A percentile compares a stretch with the other conserved stretches of the same genome.
phyloP scores from a whole-genome alignment of 106 monocot species.

The Chionographis japonica region DNA sequence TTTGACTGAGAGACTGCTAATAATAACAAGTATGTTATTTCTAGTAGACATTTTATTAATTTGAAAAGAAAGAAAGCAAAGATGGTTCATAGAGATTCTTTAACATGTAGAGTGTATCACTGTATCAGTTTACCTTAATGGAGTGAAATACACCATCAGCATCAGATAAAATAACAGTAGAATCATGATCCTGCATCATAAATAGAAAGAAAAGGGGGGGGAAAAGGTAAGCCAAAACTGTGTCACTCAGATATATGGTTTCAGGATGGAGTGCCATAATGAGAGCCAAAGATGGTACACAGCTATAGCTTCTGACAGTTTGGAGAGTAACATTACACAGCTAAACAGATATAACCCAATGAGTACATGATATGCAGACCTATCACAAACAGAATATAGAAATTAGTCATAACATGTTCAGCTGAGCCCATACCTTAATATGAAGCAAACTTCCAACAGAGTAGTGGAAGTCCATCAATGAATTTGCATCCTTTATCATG shows the following conservation, averaged over 20 bases:
- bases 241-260: too few relatives aligned
- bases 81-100: not conserved
- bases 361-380: too few relatives aligned
- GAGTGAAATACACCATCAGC: slow-evolving; percentile 64
- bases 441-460: slow-evolving; percentile 58
- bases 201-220: not conserved
- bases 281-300: too few relatives aligned
- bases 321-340: too few relatives aligned
- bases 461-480: slow-evolving; percentile 58
- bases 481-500: slow-evolving; percentile 48
- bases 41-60: not conserved
- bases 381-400: too few relatives aligned
- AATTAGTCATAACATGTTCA: too few relatives aligned
- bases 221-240: not conserved
- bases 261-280: too few relatives aligned
- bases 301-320: too few relatives aligned
- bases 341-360: too few relatives aligned
- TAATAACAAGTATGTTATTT: not conserved
- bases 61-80: not conserved
- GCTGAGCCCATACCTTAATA: slow-evolving; percentile 65
- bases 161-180: slow-evolving; percentile 40
- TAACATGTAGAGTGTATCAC: not conserved
- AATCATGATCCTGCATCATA: slow-evolving; percentile 66
- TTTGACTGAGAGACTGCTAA: slow-evolving; percentile 80
- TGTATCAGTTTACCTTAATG: slow-evolving; percentile 63